A percentile compares a stretch with the other conserved stretches of the same genome.
Conservation (phyloP, 352 stramenopile species). For the Pythium volutum region DNA sequence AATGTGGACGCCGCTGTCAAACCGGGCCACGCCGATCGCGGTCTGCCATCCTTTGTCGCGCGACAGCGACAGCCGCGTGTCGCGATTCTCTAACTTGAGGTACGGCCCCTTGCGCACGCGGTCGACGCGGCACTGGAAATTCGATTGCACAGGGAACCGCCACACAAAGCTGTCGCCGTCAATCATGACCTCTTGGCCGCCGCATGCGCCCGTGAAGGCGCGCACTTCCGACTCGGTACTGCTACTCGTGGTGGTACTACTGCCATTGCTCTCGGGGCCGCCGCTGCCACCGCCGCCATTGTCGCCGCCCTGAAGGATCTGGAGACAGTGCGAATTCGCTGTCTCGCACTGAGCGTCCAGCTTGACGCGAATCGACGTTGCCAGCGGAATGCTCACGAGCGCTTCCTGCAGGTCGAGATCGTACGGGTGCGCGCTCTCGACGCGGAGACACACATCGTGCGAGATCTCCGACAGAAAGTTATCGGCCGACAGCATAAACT, state of each 20-base stretch:
- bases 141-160: constrained; percentile 85
- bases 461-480: constrained; percentile 87
- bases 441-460: constrained; percentile 74
- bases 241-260: constrained; percentile 24
- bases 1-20: constrained; percentile 82
- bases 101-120: constrained; percentile 83
- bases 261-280: too few relatives aligned
- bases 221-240: constrained; percentile 71
- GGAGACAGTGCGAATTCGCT: constrained; percentile 82
- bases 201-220: constrained; percentile 79
- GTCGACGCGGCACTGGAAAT: constrained; percentile 88
- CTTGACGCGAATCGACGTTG: constrained; percentile 81
- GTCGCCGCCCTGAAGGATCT: constrained; percentile 82
- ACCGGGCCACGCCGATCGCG: constrained; percentile 82
- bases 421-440: constrained; percentile 80
- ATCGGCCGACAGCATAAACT: constrained; percentile 87
- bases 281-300: constrained; percentile 34
- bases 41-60: constrained; percentile 90
- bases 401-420: constrained; percentile 79
- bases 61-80: constrained; percentile 78
- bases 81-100: constrained; percentile 85
- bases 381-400: constrained; percentile 76
- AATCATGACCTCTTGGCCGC: constrained; percentile 85
- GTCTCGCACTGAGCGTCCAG: constrained; percentile 76
- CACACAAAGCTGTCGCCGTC: constrained; percentile 85